phyloP scores from a whole-genome alignment of 2,329 filamentous ascomycete genomes.

The Grosmannia serpens region DNA sequence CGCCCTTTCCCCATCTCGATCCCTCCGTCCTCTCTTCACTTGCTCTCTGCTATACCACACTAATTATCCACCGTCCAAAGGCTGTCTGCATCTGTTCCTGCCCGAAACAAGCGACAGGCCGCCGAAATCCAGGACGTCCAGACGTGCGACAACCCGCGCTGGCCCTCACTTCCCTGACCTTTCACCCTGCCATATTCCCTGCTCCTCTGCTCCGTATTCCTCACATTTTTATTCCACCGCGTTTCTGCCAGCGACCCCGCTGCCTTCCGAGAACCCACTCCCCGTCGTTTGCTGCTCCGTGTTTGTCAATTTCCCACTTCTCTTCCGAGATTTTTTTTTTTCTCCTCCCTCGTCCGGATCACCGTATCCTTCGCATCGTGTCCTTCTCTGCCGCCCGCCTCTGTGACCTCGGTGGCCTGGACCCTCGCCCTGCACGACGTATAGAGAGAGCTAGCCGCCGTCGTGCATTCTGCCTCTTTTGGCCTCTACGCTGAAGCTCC shows the following conservation, averaged over 20 bases:
- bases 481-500: not conserved
- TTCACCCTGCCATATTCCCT: not conserved
- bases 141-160: not conserved
- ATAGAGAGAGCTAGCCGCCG: not conserved
- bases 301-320: not conserved
- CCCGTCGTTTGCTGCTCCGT: not conserved
- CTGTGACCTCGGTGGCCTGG: not conserved
- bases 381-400: not conserved
- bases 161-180: not conserved
- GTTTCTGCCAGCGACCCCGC: not conserved
- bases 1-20: constrained; percentile 5
- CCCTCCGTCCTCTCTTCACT: not conserved
- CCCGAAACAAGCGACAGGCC: not conserved
- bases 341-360: not conserved
- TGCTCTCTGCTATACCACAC: not conserved
- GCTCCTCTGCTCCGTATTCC: not conserved
- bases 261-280: constrained; percentile 1
- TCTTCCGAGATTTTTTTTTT: not conserved
- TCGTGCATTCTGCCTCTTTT: not conserved
- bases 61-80: not conserved
- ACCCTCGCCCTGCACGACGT: not conserved
- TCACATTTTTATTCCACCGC: not conserved
- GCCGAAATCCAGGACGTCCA: not conserved
- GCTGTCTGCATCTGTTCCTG: not conserved
- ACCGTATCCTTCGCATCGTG: not conserved